phyloP scores from a whole-genome alignment of 441 rosid species.

The Brassica balearica region DNA sequence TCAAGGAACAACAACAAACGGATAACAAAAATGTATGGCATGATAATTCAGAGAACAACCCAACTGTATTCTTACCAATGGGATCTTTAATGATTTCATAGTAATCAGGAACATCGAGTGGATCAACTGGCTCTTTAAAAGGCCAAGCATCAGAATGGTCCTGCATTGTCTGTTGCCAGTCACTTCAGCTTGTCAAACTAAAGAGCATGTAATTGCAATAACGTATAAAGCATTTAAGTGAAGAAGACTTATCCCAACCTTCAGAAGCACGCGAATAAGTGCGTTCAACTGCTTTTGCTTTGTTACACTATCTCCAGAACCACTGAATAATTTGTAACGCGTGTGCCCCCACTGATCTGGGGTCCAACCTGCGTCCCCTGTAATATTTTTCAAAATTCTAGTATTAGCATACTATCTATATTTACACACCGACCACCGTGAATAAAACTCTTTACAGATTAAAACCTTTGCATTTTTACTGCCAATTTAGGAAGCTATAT shows the following conservation, averaged over 20 bases:
- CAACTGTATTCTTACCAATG: slow-evolving; percentile 70
- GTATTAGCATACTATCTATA: slow-evolving; percentile 23
- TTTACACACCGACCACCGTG: neutral
- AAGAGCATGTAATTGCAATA: neutral
- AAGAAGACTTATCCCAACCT: slow-evolving; percentile 52
- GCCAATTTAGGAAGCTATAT: neutral
- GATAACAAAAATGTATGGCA: slow-evolving; percentile 10
- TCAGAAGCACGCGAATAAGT: slow-evolving; percentile 90
- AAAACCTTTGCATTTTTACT: neutral
- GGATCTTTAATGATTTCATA: slow-evolving; percentile 98
- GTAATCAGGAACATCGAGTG: slow-evolving; percentile 97
- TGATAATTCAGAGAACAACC: neutral
- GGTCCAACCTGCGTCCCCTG: slow-evolving; percentile 99
- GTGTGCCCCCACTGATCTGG: slow-evolving; percentile 98
- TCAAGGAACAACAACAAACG: neutral
- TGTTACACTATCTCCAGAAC: slow-evolving; percentile 59
- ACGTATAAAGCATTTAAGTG: neutral
- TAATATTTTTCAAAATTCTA: slow-evolving; percentile 25
- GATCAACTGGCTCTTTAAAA: slow-evolving; percentile 96
- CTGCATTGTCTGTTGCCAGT: slow-evolving; percentile 75
- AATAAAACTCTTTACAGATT: neutral
- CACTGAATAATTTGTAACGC: slow-evolving; percentile 67
- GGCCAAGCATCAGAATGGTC: slow-evolving; percentile 99
- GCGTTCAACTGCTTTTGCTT: slow-evolving; percentile 79
- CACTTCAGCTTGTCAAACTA: slow-evolving; percentile 28